A percentile compares a stretch with the other conserved stretches of the same genome.
These are phyloP conservation scores for Mimosa bimucronata DNA, from an alignment of 306 rosid species.

Conservation along the genomic window DNA sequence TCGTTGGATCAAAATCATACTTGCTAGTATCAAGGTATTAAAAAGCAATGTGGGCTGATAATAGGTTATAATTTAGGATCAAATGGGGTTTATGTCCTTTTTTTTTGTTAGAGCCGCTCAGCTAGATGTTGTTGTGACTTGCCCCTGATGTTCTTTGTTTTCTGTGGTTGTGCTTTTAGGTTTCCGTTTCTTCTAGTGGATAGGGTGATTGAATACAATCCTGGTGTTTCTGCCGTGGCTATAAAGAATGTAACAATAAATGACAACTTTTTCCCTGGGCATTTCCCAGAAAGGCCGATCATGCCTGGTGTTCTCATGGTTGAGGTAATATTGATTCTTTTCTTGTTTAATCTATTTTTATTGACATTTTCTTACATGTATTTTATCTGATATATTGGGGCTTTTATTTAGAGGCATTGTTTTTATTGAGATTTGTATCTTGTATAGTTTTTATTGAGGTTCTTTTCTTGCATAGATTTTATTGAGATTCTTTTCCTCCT, in stretches of 20 bases:
- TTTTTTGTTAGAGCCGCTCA: not conserved
- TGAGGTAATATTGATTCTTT: constrained; percentile 59
- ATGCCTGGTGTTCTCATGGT: constrained; percentile 98
- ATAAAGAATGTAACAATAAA: constrained; percentile 78
- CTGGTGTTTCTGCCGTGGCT: constrained; percentile 62
- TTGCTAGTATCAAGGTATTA: not conserved
- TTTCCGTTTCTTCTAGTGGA: constrained; percentile 95
- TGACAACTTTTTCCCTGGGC: constrained; percentile 96
- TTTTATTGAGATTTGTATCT: not conserved
- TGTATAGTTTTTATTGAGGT: not conserved
- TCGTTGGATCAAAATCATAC: not conserved
- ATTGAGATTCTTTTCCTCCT: not conserved
- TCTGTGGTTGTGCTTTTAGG: constrained; percentile 49
- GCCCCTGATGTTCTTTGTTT: not conserved
- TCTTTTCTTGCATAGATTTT: not conserved
- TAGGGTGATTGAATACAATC: constrained; percentile 76
- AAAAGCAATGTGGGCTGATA: not conserved
- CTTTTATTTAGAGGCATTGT: not conserved
- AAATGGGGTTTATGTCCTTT: not conserved
- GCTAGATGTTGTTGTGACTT: not conserved
- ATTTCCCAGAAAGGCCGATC: constrained; percentile 93
- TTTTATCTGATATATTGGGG: not conserved
- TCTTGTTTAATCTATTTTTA: not conserved
- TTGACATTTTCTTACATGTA: not conserved
- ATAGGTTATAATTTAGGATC: not conserved